These are phyloP conservation scores for Lipomyces yamanashiensis DNA, from an alignment of 805 yeast species.

Conservation along the genomic window DNA sequence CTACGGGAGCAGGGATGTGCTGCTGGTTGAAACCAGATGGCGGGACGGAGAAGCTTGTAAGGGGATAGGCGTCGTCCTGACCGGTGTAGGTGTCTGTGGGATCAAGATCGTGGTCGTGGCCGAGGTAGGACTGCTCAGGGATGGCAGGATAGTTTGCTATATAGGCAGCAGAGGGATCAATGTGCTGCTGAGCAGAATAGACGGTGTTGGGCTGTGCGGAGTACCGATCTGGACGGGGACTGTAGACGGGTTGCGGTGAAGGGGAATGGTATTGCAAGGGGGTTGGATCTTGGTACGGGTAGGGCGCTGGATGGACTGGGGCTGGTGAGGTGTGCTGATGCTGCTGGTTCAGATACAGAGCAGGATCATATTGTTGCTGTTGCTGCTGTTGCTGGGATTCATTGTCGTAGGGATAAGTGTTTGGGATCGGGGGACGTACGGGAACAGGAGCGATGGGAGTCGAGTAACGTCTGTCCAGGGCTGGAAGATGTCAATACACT, in stretches of 20 bases:
- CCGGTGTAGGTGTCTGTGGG: background rate
- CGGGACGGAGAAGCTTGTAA: slow-evolving; percentile 11
- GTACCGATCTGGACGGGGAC: slow-evolving; percentile 6
- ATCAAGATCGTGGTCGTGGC: slow-evolving; percentile 1
- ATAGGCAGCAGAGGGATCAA: background rate
- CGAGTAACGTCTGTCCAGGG: background rate
- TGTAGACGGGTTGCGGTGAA: slow-evolving; percentile 4
- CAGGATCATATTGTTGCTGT: background rate
- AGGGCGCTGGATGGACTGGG: slow-evolving; percentile 1
- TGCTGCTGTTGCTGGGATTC: background rate
- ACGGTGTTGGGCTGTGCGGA: background rate
- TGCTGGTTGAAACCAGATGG: slow-evolving; percentile 10
- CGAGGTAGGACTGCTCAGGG: slow-evolving; percentile 12
- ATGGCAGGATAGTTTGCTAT: slow-evolving; percentile 8
- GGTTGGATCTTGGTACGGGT: slow-evolving; percentile 7
- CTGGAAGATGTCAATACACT: background rate
- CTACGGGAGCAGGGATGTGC: background rate
- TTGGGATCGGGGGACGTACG: slow-evolving; percentile 9
- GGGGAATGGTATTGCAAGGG: slow-evolving; percentile 5
- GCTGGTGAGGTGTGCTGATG: slow-evolving; percentile 4
- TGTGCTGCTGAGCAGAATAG: background rate
- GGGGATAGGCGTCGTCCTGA: slow-evolving; percentile 13
- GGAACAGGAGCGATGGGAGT: slow-evolving; percentile 6
- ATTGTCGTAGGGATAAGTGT: slow-evolving; percentile 10
- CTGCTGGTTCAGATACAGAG: background rate